A percentile compares a stretch with the other conserved stretches of the same genome.
These are phyloP conservation scores for Marchantia paleacea DNA, from an alignment of 225 moss, liverwort and hornwort species.

Conservation along the genomic window DNA sequence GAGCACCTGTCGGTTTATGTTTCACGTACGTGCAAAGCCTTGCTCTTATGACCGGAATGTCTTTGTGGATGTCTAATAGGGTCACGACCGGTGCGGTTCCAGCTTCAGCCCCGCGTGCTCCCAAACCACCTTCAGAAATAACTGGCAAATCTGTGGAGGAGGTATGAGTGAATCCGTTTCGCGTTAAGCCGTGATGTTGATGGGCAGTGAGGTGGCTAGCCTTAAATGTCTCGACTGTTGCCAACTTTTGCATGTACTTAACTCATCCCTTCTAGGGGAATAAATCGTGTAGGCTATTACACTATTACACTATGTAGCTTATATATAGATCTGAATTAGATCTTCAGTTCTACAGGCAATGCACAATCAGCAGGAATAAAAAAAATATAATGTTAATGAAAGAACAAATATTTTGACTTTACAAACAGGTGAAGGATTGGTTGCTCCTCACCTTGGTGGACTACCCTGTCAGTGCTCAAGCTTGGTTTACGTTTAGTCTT, in stretches of 20 bases:
- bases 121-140: slow-evolving; percentile 88
- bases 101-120: slow-evolving; percentile 46
- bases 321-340: not conserved
- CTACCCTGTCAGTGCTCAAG: not conserved
- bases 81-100: slow-evolving; percentile 29
- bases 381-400: too few relatives aligned
- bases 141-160: slow-evolving; percentile 86
- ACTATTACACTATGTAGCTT: not conserved
- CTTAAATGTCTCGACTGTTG: not conserved
- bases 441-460: not conserved
- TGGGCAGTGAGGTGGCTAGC: not conserved
- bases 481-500: not conserved
- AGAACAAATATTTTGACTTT: too few relatives aligned
- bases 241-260: not conserved
- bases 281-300: too few relatives aligned
- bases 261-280: too few relatives aligned
- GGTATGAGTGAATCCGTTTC: slow-evolving; percentile 22
- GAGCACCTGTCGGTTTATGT: too few relatives aligned
- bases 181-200: not conserved
- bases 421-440: too few relatives aligned
- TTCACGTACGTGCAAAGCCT: too few relatives aligned
- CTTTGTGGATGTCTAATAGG: not conserved
- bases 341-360: too few relatives aligned
- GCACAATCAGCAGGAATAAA: too few relatives aligned
- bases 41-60: too few relatives aligned